Conservation (phyloP, 2,329 filamentous ascomycete genomes). For the Phialophora expanda region DNA sequence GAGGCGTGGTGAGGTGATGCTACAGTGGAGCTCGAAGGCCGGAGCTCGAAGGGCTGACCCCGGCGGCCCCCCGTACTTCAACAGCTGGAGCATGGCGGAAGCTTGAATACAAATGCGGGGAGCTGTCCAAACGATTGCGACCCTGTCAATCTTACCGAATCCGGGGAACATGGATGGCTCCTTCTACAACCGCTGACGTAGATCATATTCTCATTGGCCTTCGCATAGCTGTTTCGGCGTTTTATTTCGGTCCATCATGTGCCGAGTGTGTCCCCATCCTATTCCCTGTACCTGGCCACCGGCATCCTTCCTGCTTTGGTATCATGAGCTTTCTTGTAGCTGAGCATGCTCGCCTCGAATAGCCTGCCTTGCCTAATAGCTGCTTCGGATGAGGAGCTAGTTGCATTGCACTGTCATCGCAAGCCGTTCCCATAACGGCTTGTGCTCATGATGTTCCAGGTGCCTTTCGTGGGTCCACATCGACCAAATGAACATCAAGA, state of each 20-base stretch:
- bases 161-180: conserved; percentile 15
- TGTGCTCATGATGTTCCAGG: conserved; percentile 10
- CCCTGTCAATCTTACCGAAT: conserved; percentile 14
- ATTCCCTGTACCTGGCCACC: conserved; percentile 12
- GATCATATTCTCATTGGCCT: conserved; percentile 12
- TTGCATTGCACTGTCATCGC: background rate
- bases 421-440: background rate
- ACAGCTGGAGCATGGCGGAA: background rate
- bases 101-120: conserved; percentile 1
- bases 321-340: background rate
- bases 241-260: conserved; percentile 8
- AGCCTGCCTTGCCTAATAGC: background rate
- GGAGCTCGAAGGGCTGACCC: background rate
- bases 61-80: background rate
- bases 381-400: background rate
- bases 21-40: conserved; percentile 9
- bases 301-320: conserved; percentile 29
- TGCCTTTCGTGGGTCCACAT: conserved; percentile 40
- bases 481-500: conserved; percentile 52
- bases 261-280: background rate
- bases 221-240: background rate
- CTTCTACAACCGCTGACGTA: background rate
- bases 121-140: background rate
- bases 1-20: conserved; percentile 5
- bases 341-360: background rate